Evolutionary conservation across 1,284 basidiomycete genomes (phyloP).

Genomic region (Afroboletus lepidellus): DNA sequence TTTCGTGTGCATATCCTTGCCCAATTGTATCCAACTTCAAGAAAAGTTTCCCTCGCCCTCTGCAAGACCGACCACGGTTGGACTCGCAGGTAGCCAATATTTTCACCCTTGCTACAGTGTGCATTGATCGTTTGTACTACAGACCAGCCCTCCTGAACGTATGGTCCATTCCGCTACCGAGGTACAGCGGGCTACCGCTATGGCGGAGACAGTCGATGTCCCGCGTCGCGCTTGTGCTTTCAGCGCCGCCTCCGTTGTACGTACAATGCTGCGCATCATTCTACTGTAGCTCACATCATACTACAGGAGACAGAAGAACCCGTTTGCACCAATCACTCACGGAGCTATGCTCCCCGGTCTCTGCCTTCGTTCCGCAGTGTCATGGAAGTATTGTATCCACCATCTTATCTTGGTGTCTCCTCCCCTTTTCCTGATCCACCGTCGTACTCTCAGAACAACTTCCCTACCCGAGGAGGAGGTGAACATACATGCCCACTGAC

Average conservation of each 20-base stretch:
- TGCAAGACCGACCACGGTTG: not conserved
- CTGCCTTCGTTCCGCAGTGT: slow-evolving; percentile 24
- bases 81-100: slow-evolving; percentile 1
- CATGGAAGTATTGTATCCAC: slow-evolving; percentile 29
- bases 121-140: not conserved
- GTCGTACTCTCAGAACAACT: slow-evolving; percentile 16
- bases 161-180: not conserved
- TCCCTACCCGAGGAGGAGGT: not conserved
- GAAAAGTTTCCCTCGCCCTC: not conserved
- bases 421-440: slow-evolving; percentile 21
- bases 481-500: not conserved
- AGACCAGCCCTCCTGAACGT: not conserved
- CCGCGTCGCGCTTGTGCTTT: slow-evolving; percentile 7
- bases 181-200: not conserved
- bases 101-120: not conserved
- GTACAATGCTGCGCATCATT: not conserved
- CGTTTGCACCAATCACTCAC: not conserved
- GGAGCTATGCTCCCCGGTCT: not conserved
- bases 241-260: slow-evolving; percentile 9
- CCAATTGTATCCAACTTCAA: slow-evolving; percentile 5
- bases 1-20: not conserved
- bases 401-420: slow-evolving; percentile 13
- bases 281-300: slow-evolving; percentile 5
- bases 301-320: slow-evolving; percentile 5
- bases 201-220: slow-evolving; percentile 8